phyloP scores from a whole-genome alignment of 805 yeast genomes.

The Dipodascus geniculatus region DNA sequence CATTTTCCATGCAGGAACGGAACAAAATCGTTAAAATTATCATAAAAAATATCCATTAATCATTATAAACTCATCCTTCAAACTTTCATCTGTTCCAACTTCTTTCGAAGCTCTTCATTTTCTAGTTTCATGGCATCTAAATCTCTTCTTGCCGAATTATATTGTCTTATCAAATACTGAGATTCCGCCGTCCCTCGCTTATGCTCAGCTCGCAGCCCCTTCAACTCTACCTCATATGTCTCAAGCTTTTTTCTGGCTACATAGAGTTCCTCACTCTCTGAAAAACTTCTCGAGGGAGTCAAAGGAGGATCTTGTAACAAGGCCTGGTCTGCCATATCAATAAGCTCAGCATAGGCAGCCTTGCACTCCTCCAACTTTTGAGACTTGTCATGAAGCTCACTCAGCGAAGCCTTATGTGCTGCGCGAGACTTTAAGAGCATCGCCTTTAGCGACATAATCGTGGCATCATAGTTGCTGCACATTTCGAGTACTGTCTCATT shows the following conservation, averaged over 20 bases:
- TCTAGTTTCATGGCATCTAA: slow-evolving; percentile 4
- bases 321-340: not conserved
- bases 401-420: not conserved
- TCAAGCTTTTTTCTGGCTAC: not conserved
- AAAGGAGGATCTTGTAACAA: not conserved
- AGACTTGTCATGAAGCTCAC: not conserved
- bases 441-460: not conserved
- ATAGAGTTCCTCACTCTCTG: not conserved
- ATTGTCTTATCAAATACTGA: slow-evolving; percentile 14
- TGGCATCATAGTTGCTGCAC: not conserved
- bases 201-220: slow-evolving; percentile 5
- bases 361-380: not conserved
- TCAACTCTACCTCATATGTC: not conserved
- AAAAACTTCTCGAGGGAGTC: not conserved
- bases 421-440: not conserved
- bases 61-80: not conserved
- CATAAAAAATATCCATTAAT: not conserved
- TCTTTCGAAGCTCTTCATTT: slow-evolving; percentile 3
- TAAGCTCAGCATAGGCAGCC: not conserved
- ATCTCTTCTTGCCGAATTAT: slow-evolving; percentile 11
- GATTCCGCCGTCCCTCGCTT: slow-evolving; percentile 11
- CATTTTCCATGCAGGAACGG: too few species aligned
- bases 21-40: too few species aligned
- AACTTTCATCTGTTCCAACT: not conserved
- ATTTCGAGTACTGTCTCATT: not conserved